phyloP scores from a whole-genome alignment of 768 basidiomycete species.

The Russula sp. region DNA sequence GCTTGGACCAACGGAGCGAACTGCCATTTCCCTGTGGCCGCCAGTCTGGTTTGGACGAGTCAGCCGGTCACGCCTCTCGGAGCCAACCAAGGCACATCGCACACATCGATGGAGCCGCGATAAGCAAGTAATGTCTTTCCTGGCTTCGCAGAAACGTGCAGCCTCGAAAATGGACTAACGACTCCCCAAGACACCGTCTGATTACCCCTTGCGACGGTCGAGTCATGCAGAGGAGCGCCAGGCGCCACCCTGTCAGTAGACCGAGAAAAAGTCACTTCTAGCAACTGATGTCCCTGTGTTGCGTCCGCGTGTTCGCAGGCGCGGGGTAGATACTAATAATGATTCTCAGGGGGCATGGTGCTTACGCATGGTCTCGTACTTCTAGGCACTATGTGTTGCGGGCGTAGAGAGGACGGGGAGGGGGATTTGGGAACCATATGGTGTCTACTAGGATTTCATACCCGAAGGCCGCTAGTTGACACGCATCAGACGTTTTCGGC shows the following conservation, averaged over 20 bases:
- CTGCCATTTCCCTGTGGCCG: background rate
- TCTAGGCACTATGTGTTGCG: background rate
- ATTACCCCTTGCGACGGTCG: background rate
- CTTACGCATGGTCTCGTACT: background rate
- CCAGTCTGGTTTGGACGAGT: background rate
- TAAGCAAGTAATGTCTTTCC: background rate
- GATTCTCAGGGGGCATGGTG: background rate
- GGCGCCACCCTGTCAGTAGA: background rate
- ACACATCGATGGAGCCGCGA: slow-evolving; percentile 1
- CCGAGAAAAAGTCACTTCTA: background rate
- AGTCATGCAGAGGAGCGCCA: background rate
- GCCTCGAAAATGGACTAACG: background rate
- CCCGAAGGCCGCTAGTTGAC: background rate
- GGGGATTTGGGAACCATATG: background rate
- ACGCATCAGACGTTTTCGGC: background rate
- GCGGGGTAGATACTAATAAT: background rate
- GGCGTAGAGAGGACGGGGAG: background rate
- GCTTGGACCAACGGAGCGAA: background rate
- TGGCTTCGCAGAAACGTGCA: background rate
- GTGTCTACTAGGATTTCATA: background rate
- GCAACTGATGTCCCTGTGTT: background rate
- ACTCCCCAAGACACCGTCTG: background rate
- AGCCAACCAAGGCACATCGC: background rate
- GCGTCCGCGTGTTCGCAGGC: background rate
- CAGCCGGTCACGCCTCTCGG: background rate